phyloP scores from a whole-genome alignment of 2,329 filamentous ascomycete genomes.

The Thielaviopsis ethacetica region DNA sequence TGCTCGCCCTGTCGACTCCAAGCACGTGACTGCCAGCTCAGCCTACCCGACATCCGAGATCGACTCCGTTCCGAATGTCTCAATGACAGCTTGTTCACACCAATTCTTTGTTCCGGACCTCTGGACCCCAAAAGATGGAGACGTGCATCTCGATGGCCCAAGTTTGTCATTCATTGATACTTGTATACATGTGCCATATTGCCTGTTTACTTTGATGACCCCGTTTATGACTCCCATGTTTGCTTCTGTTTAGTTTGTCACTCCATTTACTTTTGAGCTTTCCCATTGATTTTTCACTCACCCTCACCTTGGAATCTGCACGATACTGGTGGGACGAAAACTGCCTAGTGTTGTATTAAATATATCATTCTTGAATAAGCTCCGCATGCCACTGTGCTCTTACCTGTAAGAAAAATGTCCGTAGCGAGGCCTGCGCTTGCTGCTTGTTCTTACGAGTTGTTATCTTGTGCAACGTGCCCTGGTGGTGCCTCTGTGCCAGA shows the following conservation, averaged over 20 bases:
- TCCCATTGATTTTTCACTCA: neutral
- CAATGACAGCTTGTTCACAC: neutral
- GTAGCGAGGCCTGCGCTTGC: slow-evolving; percentile 13
- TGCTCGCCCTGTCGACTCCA: neutral
- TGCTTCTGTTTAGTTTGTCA: neutral
- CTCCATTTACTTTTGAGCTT: slow-evolving; percentile 4
- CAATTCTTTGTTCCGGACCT: neutral
- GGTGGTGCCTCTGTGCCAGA: neutral
- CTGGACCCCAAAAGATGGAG: no score
- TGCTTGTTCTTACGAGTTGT: neutral
- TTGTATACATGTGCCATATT: neutral
- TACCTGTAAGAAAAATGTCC: neutral
- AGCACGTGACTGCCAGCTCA: neutral
- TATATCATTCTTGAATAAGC: neutral
- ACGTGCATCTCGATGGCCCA: neutral
- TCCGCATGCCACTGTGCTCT: neutral
- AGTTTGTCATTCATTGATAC: neutral
- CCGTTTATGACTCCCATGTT: slow-evolving; percentile 2
- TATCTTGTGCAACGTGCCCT: neutral
- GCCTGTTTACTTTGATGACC: neutral
- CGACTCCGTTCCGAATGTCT: neutral
- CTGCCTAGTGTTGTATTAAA: neutral
- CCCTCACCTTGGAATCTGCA: neutral
- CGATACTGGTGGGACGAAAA: neutral
- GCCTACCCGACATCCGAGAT: neutral